Conservation (phyloP, 805 yeast genomes). For the Peterozyma xylosa region DNA sequence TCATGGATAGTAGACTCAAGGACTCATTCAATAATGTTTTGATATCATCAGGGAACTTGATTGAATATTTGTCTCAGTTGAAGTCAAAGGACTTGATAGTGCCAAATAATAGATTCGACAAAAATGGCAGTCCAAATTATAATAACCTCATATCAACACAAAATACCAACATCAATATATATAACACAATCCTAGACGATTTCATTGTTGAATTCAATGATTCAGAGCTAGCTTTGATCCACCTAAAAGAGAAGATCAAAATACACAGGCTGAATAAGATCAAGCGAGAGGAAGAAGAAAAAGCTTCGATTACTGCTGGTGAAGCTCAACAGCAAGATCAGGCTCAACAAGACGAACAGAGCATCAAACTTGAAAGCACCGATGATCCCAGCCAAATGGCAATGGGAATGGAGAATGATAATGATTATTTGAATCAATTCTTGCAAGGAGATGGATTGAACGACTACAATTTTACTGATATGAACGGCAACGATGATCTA, state of each 20-base stretch:
- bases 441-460: slow-evolving; percentile 3
- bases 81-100: slow-evolving; percentile 9
- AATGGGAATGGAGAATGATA: slow-evolving; percentile 5
- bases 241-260: not conserved
- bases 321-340: not conserved
- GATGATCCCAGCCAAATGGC: not conserved
- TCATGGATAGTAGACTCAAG: slow-evolving; percentile 4
- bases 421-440: slow-evolving; percentile 8
- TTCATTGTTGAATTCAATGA: slow-evolving; percentile 4
- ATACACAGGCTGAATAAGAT: not conserved
- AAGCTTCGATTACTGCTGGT: not conserved
- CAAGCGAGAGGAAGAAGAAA: not conserved
- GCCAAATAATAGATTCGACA: slow-evolving; percentile 6
- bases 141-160: slow-evolving; percentile 3
- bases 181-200: slow-evolving; percentile 7
- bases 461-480: slow-evolving; percentile 4
- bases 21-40: slow-evolving; percentile 8
- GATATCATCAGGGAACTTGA: slow-evolving; percentile 4
- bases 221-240: slow-evolving; percentile 3
- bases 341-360: not conserved
- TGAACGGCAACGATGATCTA: not conserved
- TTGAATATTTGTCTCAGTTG: slow-evolving; percentile 4
- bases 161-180: slow-evolving; percentile 1
- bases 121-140: slow-evolving; percentile 3
- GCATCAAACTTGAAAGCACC: not conserved